Evolutionary conservation across 768 basidiomycete genomes (phyloP).

Genomic region (Pisolithus albus): DNA sequence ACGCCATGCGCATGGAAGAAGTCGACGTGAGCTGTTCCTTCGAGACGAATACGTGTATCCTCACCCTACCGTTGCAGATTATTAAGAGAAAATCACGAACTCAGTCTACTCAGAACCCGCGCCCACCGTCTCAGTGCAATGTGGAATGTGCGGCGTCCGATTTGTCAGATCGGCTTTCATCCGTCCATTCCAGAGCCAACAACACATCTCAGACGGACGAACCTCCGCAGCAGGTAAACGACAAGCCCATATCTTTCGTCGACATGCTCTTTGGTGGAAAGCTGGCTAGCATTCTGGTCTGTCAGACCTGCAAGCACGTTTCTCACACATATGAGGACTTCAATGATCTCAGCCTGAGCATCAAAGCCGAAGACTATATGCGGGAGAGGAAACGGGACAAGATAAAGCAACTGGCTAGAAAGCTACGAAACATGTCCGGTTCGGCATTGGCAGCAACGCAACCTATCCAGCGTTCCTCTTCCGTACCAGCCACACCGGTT

Average conservation of each 20-base stretch:
- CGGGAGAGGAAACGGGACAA: conserved; percentile 71
- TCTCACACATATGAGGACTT: conserved; percentile 93
- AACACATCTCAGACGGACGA: background rate
- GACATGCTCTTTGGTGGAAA: conserved; percentile 90
- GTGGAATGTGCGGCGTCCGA: background rate
- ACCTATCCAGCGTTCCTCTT: conserved; percentile 46
- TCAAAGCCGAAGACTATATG: conserved; percentile 74
- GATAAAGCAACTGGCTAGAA: conserved; percentile 67
- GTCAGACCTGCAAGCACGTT: conserved; percentile 89
- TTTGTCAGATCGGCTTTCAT: background rate
- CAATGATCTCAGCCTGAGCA: conserved; percentile 85
- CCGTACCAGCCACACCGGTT: conserved; percentile 44
- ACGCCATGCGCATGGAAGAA: conserved; percentile 94
- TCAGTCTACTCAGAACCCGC: conserved; percentile 35
- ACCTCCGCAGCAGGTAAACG: conserved; percentile 25
- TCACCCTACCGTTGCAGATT: conserved; percentile 39
- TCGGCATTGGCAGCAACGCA: conserved; percentile 18
- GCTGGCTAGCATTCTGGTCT: conserved; percentile 87
- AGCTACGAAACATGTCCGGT: conserved; percentile 39
- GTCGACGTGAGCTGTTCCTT: conserved; percentile 55
- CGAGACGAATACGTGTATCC: background rate
- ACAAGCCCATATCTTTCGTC: conserved; percentile 63
- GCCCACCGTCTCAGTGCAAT: conserved; percentile 7
- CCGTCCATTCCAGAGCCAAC: background rate
- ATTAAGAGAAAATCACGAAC: conserved; percentile 64